These are phyloP conservation scores for Penicillium sp. DNA, from an alignment of 2,329 filamentous ascomycete species.

Conservation along the genomic window DNA sequence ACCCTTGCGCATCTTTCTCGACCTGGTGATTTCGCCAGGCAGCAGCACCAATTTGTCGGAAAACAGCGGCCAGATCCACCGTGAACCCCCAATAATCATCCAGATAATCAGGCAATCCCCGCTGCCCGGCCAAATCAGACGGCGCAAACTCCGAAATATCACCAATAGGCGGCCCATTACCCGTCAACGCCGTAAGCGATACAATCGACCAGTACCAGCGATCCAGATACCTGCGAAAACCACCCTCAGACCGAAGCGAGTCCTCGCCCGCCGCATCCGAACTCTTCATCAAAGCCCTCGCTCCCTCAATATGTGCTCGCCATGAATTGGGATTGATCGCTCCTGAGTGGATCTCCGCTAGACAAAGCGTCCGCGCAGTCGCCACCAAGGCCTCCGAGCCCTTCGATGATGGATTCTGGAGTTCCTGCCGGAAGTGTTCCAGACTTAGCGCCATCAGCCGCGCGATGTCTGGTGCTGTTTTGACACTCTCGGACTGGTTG, in stretches of 20 bases:
- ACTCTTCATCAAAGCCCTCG: slow-evolving; percentile 36
- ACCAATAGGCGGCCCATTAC: slow-evolving; percentile 36
- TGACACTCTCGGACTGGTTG: slow-evolving; percentile 35
- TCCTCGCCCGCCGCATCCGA: slow-evolving; percentile 18
- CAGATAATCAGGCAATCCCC: slow-evolving; percentile 32
- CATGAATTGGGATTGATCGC: slow-evolving; percentile 40
- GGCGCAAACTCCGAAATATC: slow-evolving; percentile 18
- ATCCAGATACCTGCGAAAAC: slow-evolving; percentile 38
- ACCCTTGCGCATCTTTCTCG: slow-evolving; percentile 6
- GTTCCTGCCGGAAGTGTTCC: slow-evolving; percentile 39
- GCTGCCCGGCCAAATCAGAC: slow-evolving; percentile 11
- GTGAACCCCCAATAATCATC: slow-evolving; percentile 45
- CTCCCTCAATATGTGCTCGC: slow-evolving; percentile 43
- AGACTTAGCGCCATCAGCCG: slow-evolving; percentile 40
- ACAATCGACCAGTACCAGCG: slow-evolving; percentile 43
- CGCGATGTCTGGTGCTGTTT: slow-evolving; percentile 37
- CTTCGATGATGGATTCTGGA: slow-evolving; percentile 32
- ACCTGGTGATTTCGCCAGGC: slow-evolving; percentile 30
- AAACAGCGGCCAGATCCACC: slow-evolving; percentile 36
- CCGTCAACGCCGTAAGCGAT: slow-evolving; percentile 40
- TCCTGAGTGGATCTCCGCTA: slow-evolving; percentile 42
- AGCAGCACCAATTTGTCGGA: slow-evolving; percentile 38
- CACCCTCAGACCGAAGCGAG: slow-evolving; percentile 26
- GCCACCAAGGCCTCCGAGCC: slow-evolving; percentile 37
- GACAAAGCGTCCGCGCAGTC: slow-evolving; percentile 42